Base-by-base conservation (phyloP, 768 basidiomycete species). In the Peribolospora kevripleyi region DNA sequence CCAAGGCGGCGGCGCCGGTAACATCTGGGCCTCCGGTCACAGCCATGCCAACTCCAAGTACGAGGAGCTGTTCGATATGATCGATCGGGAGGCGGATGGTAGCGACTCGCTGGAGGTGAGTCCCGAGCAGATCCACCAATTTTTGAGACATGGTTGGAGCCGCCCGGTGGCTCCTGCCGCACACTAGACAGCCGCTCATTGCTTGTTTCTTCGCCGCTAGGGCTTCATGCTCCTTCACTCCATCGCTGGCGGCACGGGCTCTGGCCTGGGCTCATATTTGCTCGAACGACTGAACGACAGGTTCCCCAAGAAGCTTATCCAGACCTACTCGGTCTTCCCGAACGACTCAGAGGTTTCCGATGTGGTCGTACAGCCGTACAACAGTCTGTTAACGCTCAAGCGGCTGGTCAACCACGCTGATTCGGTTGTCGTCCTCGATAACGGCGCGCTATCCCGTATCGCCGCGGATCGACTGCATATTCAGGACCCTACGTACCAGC, bases 171-270 rank as follows among this genome's bases (percentile, higher is more conserved):
- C 1, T 25, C 25, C 25, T 25, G 25, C 25, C 25, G 25, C 25
- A 25, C 25, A 25, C 25, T 25, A 25, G 25, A 25, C 25, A 25
- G 25, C 36, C 39, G 6, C 41, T 46, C 37, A 47, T 46, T 46
- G 40, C 42, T n/a, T 53, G 5, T 9, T 53, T 14, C 1, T 42
- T 48, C 14, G 3, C 41, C 42, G 4, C n/a, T 13, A 97, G 93
- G 93, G 90, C 3, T 97, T 98, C 70, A 93, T 95, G 86, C 73
- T 91, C 48, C 83, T 93, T 73, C 93, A 97, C 65, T 95, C 91
- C 13, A 98, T 97, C 67, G 93, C 93, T 42, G 93, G 93, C 43
- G 93, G 93, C 6, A 98, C 93, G 3, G 93, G 93, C 14, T 97
- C 93, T 0, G 93, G 93, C 1, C 78, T 98, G 4, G 93, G 93